A percentile compares a stretch with the other conserved stretches of the same genome.
phyloP scores from a whole-genome alignment of 208 protist genomes.

The Wallacemonas sp. region DNA sequence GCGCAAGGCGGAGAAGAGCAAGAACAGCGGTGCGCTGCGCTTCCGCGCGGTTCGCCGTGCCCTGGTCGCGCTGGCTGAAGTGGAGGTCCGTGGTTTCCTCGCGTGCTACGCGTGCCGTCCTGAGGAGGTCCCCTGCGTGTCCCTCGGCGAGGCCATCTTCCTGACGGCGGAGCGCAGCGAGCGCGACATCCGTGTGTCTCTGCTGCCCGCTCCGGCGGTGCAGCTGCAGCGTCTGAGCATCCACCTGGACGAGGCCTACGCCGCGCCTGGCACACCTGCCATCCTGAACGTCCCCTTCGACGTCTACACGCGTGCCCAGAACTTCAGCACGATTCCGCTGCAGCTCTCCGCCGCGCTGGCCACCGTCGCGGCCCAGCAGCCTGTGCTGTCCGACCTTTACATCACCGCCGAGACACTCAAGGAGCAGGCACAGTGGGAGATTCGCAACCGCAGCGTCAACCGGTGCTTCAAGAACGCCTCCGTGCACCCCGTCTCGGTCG shows the following conservation, averaged over 20 bases:
- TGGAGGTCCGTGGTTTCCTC: slow-evolving; percentile 56
- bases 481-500: slow-evolving; percentile 25
- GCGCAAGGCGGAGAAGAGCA: slow-evolving; percentile 13
- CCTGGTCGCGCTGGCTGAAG: slow-evolving; percentile 44
- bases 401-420: slow-evolving; percentile 45
- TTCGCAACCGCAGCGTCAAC: slow-evolving; percentile 18
- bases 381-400: slow-evolving; percentile 46
- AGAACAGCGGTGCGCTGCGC: slow-evolving; percentile 27
- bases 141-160: slow-evolving; percentile 45
- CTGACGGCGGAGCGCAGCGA: slow-evolving; percentile 22
- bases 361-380: slow-evolving; percentile 25
- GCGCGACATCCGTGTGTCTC: slow-evolving; percentile 29
- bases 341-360: slow-evolving; percentile 48
- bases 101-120: slow-evolving; percentile 61
- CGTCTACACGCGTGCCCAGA: slow-evolving; percentile 19
- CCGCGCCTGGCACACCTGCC: neutral
- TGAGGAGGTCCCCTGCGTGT: slow-evolving; percentile 42
- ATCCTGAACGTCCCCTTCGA: slow-evolving; percentile 16
- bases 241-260: slow-evolving; percentile 16
- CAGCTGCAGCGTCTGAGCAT: slow-evolving; percentile 50
- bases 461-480: slow-evolving; percentile 34
- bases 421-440: slow-evolving; percentile 47
- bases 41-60: slow-evolving; percentile 39
- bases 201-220: slow-evolving; percentile 61
- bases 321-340: slow-evolving; percentile 50